Percentiles rank a stretch among this genome's conserved stretches.
Conservation (phyloP, 1,284 basidiomycete species). For the Tylopilus sp. region DNA sequence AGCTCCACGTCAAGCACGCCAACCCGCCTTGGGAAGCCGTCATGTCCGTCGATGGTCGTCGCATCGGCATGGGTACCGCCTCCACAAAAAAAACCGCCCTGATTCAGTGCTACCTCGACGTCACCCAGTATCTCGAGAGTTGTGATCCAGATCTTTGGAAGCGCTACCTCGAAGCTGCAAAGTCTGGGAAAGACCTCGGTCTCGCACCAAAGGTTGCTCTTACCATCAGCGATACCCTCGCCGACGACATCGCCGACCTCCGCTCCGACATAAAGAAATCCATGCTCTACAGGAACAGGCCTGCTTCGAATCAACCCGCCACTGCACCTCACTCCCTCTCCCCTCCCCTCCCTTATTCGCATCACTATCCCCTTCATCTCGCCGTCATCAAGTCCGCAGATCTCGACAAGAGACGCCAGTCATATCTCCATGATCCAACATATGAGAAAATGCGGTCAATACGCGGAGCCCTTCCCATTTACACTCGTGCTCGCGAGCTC, state of each 20-base stretch:
- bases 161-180: constrained; percentile 58
- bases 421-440: constrained; percentile 62
- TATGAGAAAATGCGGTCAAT: constrained; percentile 67
- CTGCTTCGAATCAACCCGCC: constrained; percentile 25
- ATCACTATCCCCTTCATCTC: constrained; percentile 14
- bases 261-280: constrained; percentile 64
- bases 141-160: constrained; percentile 83
- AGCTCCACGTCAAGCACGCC: constrained; percentile 27
- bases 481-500: constrained; percentile 61
- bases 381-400: constrained; percentile 54
- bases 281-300: constrained; percentile 47
- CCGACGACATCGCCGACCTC: constrained; percentile 72
- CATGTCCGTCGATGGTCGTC: constrained; percentile 76
- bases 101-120: constrained; percentile 81
- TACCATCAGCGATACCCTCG: constrained; percentile 63
- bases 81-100: constrained; percentile 74
- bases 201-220: constrained; percentile 73
- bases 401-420: constrained; percentile 53
- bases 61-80: constrained; percentile 77
- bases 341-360: constrained; percentile 14
- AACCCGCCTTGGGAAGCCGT: constrained; percentile 68
- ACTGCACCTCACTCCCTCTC: background rate
- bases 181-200: constrained; percentile 65
- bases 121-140: constrained; percentile 79
- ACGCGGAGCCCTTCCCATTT: constrained; percentile 73